phyloP scores from a whole-genome alignment of 225 moss, liverwort and hornwort species.

The Asterella californica region DNA sequence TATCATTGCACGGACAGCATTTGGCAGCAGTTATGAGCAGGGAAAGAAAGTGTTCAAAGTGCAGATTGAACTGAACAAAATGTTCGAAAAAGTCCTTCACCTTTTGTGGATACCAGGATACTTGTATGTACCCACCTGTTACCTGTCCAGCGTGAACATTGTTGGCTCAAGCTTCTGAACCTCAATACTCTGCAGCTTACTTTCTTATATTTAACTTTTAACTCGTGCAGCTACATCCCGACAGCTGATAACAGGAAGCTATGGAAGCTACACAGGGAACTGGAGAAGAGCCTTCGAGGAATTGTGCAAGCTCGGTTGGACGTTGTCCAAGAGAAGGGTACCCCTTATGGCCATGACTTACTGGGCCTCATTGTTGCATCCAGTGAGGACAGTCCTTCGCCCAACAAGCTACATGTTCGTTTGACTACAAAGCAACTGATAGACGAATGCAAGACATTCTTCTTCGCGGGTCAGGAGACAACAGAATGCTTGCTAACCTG shows the following conservation, averaged over 20 bases:
- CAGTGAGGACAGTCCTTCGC: slow-evolving; percentile 9
- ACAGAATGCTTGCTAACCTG: slow-evolving; percentile 22
- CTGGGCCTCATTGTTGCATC: slow-evolving; percentile 17
- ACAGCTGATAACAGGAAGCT: slow-evolving; percentile 21
- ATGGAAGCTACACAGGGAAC: slow-evolving; percentile 22
- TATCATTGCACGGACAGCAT: slow-evolving; percentile 42
- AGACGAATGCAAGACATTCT: slow-evolving; percentile 30
- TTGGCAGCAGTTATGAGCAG: slow-evolving; percentile 39
- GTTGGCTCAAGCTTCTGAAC: not conserved
- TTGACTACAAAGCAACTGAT: slow-evolving; percentile 24
- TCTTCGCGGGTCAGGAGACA: slow-evolving; percentile 31
- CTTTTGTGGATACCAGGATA: slow-evolving; percentile 33
- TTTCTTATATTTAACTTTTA: not conserved
- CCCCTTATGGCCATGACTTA: slow-evolving; percentile 12
- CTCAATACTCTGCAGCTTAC: not conserved
- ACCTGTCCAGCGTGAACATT: not conserved
- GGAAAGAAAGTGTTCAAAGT: slow-evolving; percentile 32
- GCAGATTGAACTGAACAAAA: slow-evolving; percentile 20
- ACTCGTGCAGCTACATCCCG: slow-evolving; percentile 16
- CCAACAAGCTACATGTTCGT: not conserved
- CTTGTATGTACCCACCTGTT: not conserved
- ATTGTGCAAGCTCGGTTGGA: slow-evolving; percentile 21
- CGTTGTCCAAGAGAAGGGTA: not conserved
- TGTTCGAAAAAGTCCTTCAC: slow-evolving; percentile 14
- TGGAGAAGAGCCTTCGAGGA: slow-evolving; percentile 15